These are phyloP conservation scores for Ustilago vetiveriae DNA, from an alignment of 1,284 basidiomycete genomes.

Conservation along the genomic window DNA sequence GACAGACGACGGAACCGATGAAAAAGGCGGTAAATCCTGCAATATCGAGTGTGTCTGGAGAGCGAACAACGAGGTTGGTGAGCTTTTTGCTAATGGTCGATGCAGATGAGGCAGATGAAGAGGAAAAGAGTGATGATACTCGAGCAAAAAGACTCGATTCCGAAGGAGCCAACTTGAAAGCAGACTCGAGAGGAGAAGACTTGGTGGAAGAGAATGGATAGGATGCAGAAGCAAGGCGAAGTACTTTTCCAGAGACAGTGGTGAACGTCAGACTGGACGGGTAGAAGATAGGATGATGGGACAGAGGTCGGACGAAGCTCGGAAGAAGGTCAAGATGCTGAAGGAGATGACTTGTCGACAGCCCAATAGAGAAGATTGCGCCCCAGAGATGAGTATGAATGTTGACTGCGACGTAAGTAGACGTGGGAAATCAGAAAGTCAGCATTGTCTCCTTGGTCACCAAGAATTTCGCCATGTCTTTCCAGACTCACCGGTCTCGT, in stretches of 20 bases:
- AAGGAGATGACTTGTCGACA: slow-evolving; percentile 67
- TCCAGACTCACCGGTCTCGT: slow-evolving; percentile 64
- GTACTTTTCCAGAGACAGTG: slow-evolving; percentile 38
- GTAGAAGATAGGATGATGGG: slow-evolving; percentile 56
- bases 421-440: neutral
- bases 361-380: slow-evolving; percentile 74
- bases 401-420: slow-evolving; percentile 74
- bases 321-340: slow-evolving; percentile 49
- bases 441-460: too few species aligned
- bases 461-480: too few species aligned
- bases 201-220: slow-evolving; percentile 13
- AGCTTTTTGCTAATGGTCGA: neutral
- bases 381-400: slow-evolving; percentile 87
- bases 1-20: slow-evolving; percentile 77
- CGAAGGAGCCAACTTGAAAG: neutral
- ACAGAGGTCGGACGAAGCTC: slow-evolving; percentile 35
- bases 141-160: slow-evolving; percentile 4
- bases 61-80: slow-evolving; percentile 25
- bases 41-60: slow-evolving; percentile 75
- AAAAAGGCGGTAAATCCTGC: slow-evolving; percentile 77
- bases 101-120: slow-evolving; percentile 1
- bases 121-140: slow-evolving; percentile 7
- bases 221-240: slow-evolving; percentile 45
- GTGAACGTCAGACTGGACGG: slow-evolving; percentile 46
- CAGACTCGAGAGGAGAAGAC: neutral